A percentile compares a stretch with the other conserved stretches of the same genome.
Evolutionary conservation across 805 yeast genomes (phyloP).

Genomic region (Candida stauntonica): DNA sequence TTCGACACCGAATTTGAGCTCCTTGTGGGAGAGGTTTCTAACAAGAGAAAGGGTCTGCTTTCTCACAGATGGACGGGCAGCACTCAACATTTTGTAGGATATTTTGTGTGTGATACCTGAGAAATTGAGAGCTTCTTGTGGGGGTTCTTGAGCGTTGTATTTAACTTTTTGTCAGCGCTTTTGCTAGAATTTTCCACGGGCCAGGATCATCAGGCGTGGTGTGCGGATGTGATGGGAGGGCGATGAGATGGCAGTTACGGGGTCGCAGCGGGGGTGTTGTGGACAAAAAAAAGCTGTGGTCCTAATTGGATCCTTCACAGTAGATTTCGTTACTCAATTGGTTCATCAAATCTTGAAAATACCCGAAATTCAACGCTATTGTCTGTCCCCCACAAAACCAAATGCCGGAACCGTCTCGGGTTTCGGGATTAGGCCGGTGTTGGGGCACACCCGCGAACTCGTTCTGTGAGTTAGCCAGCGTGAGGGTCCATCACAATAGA

Average conservation of each 20-base stretch:
- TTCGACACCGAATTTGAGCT: conserved; percentile 87
- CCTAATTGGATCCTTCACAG: no score
- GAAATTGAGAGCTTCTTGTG: no score
- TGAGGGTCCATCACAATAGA: not conserved
- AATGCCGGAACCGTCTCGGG: not conserved
- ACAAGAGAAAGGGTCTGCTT: conserved; percentile 22
- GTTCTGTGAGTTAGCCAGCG: not conserved
- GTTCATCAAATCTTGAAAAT: no score
- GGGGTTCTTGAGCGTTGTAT: no score
- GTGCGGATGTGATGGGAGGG: conserved; percentile 6
- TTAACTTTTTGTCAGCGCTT: conserved; percentile 5
- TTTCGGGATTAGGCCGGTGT: not conserved
- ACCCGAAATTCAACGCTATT: not conserved
- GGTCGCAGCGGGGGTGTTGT: no score
- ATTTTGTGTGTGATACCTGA: not conserved
- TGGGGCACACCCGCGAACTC: conserved; percentile 5
- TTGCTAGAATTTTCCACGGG: conserved; percentile 18
- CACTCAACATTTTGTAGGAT: conserved; percentile 21
- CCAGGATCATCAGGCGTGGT: conserved; percentile 7
- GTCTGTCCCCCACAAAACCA: no score
- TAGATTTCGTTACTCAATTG: no score
- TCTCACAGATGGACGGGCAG: conserved; percentile 25
- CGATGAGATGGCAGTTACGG: not conserved
- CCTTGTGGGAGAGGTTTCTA: conserved; percentile 64
- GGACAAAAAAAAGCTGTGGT: no score